Percentiles rank a stretch among this genome's conserved stretches.
Conservation (phyloP, 2,329 filamentous ascomycete genomes). For the Epichloe typhina region DNA sequence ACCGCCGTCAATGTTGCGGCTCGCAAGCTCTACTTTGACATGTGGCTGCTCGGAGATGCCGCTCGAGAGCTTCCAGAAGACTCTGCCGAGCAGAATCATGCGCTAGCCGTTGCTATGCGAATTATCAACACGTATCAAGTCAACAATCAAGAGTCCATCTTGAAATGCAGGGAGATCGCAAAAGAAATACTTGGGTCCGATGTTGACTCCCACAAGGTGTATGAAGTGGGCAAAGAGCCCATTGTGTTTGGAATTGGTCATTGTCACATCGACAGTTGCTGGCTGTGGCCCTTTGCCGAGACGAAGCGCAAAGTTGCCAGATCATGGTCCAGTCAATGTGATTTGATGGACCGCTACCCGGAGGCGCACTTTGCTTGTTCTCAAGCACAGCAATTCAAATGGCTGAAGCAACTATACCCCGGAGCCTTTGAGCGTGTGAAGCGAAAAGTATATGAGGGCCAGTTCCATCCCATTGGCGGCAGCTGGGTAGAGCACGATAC, state of each 20-base stretch:
- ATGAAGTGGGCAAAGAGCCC: slow-evolving; percentile 58
- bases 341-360: slow-evolving; percentile 87
- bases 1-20: slow-evolving; percentile 81
- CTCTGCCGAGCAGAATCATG: slow-evolving; percentile 80
- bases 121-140: slow-evolving; percentile 87
- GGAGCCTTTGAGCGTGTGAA: slow-evolving; percentile 83
- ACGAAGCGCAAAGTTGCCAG: slow-evolving; percentile 92
- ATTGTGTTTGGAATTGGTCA: slow-evolving; percentile 85
- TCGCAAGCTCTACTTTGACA: slow-evolving; percentile 74
- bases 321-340: slow-evolving; percentile 94
- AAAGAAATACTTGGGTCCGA: slow-evolving; percentile 68
- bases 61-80: slow-evolving; percentile 81
- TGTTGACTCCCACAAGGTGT: slow-evolving; percentile 74
- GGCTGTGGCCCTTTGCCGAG: slow-evolving; percentile 97
- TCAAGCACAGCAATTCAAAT: slow-evolving; percentile 95
- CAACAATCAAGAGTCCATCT: slow-evolving; percentile 63
- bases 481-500: slow-evolving; percentile 99
- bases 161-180: slow-evolving; percentile 70
- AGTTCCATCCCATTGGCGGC: slow-evolving; percentile 88
- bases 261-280: slow-evolving; percentile 96
- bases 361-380: slow-evolving; percentile 88
- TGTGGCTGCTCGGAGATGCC: slow-evolving; percentile 91
- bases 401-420: slow-evolving; percentile 84
- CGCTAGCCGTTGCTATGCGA: slow-evolving; percentile 67
- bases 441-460: slow-evolving; percentile 75